Conservation (phyloP, 1,284 basidiomycete species). For the Butyriboletus pseudospeciosus region DNA sequence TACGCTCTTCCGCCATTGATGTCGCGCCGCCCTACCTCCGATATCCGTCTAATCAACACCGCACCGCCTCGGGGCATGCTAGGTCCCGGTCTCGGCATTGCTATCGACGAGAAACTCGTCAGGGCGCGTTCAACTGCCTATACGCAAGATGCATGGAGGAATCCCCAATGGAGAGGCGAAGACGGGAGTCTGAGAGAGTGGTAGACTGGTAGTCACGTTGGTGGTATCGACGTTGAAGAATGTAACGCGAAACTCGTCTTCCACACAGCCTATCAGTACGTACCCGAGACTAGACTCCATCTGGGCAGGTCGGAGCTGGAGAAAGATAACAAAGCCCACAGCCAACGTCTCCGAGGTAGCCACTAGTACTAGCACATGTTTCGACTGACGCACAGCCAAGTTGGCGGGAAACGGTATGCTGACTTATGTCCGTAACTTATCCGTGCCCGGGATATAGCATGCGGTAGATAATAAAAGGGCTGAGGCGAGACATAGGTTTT, state of each 20-base stretch:
- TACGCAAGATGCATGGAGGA: slow-evolving; percentile 52
- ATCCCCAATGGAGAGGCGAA: slow-evolving; percentile 57
- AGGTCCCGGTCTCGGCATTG: slow-evolving; percentile 67
- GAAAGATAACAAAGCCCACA: neutral
- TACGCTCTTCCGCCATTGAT: neutral
- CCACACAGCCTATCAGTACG: too few relatives aligned
- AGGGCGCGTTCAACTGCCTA: slow-evolving; percentile 31
- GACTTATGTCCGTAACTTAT: neutral
- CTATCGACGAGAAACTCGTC: slow-evolving; percentile 64
- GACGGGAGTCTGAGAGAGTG: slow-evolving; percentile 55
- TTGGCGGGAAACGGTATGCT: slow-evolving; percentile 8
- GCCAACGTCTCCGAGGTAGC: slow-evolving; percentile 1
- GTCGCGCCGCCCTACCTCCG: neutral
- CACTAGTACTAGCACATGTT: neutral
- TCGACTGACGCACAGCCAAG: neutral
- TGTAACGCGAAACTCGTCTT: too few relatives aligned
- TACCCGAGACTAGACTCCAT: too few relatives aligned
- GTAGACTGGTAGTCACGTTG: slow-evolving; percentile 49
- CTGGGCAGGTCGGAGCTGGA: neutral
- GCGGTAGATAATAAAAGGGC: slow-evolving; percentile 1
- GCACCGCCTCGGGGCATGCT: neutral
- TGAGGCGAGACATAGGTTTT: neutral
- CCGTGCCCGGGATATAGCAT: neutral
- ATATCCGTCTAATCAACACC: neutral
- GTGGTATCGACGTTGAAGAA: neutral